Base-by-base conservation (phyloP, 768 basidiomycete genomes). In the Lactarius hatsudake region DNA sequence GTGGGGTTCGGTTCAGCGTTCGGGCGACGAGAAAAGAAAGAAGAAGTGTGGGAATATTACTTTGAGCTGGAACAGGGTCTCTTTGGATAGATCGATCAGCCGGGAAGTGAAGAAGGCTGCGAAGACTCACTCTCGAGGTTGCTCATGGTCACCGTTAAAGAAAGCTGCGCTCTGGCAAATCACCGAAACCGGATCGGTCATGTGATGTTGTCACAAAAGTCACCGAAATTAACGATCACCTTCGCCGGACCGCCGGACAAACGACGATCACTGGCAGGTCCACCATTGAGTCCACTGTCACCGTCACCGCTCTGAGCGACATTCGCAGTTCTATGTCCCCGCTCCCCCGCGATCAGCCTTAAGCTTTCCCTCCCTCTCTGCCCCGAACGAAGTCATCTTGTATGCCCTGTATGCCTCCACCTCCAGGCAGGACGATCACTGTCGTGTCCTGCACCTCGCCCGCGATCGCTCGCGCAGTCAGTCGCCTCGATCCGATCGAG, bases 41-140 rank as follows among this genome's bases (percentile, higher is more conserved):
- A 18, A 28, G 26, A 28, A 40, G 20, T 23, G n/a, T 60, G 18
- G 34, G 34, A 34, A 34, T 34, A 17, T 18, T 67, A 95, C 96
- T 86, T 99, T 99, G 73, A 99, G 90, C 79, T 98, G 94, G 75
- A 99, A 99, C n/a, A 98, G 84, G 36, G 93, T 95, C 80, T 98
- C 96, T 99, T 76, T 5, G 36, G 71, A 42, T 30, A 69, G 43
- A 66, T 84, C 63, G 83, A 80, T 23, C 63, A 34, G 59, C 66
- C 12, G 7, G 48, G 59, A 23, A 15, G 40, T 32, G 34, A 30
- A 10, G 34, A 30, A 10, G 48, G 23, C 23, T 51, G 48, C 0
- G 12, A 54, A 12, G 20, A 78, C 94, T 83, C 74, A 94, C 95
- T 96, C 79, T 97, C 94, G 71, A 97, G 86, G 77, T 86, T 89